Evolutionary conservation across 2,329 filamentous ascomycete species (phyloP).

Genomic region (Claviceps capensis): DNA sequence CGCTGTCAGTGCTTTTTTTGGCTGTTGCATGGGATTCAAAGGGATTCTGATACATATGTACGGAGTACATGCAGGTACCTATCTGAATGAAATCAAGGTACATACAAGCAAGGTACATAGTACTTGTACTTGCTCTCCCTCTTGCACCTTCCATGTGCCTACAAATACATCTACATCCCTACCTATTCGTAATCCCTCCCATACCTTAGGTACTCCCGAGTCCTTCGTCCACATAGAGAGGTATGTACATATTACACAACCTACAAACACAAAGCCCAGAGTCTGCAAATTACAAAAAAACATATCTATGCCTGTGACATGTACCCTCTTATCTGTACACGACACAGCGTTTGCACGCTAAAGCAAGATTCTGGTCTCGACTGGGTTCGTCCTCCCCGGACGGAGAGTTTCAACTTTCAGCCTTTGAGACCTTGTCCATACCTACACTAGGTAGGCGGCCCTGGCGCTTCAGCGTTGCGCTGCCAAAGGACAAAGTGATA

Average conservation of each 20-base stretch:
- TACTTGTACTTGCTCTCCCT: too few species aligned
- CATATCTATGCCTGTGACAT: background rate
- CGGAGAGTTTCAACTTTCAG: background rate
- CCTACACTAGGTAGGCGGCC: background rate
- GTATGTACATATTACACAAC: background rate
- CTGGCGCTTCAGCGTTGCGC: background rate
- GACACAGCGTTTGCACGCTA: background rate
- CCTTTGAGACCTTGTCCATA: background rate
- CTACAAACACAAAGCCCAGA: background rate
- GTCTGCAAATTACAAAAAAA: background rate
- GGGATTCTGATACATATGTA: background rate
- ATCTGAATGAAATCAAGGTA: too few species aligned
- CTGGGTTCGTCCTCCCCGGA: background rate
- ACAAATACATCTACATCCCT: too few species aligned
- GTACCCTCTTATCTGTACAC: background rate
- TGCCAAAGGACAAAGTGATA: background rate
- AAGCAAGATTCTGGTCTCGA: background rate
- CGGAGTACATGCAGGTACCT: too few species aligned
- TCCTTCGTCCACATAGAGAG: too few species aligned
- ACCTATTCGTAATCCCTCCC: too few species aligned
- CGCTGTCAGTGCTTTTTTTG: background rate
- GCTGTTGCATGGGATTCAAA: background rate
- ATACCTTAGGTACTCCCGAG: too few species aligned
- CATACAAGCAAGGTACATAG: too few species aligned
- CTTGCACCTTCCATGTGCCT: too few species aligned